Percentiles rank a stretch among this genome's conserved stretches.
Conservation (phyloP, 2,329 filamentous ascomycete species). For the Nemania bipapillata region DNA sequence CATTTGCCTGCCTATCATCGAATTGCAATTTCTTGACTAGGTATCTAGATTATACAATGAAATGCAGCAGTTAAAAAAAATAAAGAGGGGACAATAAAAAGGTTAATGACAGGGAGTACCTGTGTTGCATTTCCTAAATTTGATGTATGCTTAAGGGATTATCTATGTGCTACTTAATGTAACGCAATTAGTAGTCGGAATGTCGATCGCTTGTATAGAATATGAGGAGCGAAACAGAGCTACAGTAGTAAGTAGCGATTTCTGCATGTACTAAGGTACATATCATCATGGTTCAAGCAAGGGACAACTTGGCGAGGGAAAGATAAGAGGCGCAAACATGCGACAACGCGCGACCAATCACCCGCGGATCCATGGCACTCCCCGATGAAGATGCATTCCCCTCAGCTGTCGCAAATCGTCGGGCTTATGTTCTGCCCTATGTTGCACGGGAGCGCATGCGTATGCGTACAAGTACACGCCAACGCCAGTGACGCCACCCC, state of each 20-base stretch:
- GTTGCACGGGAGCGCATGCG: constrained; percentile 16
- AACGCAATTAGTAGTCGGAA: background rate
- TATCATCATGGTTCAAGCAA: background rate
- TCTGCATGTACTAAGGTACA: background rate
- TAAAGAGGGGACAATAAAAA: background rate
- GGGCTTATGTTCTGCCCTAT: constrained; percentile 21
- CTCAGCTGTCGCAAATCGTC: constrained; percentile 14
- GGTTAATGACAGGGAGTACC: background rate
- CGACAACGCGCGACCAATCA: constrained; percentile 26
- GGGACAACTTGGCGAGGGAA: constrained; percentile 2
- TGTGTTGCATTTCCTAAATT: background rate
- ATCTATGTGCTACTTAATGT: constrained; percentile 17
- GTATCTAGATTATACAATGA: background rate
- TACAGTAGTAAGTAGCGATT: background rate
- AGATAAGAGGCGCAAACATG: constrained; percentile 26
- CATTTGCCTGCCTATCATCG: background rate
- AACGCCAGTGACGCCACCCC: constrained; percentile 26
- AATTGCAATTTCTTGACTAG: background rate
- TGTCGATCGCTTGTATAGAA: background rate
- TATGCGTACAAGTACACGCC: too few species aligned
- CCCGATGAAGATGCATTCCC: constrained; percentile 6
- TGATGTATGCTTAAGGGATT: background rate
- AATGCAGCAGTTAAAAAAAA: background rate
- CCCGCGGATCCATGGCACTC: background rate
- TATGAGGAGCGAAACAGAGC: too few species aligned